A percentile compares a stretch with the other conserved stretches of the same genome.
These are phyloP conservation scores for Suhomyces sp. DNA, from an alignment of 805 yeast species.

Conservation along the genomic window DNA sequence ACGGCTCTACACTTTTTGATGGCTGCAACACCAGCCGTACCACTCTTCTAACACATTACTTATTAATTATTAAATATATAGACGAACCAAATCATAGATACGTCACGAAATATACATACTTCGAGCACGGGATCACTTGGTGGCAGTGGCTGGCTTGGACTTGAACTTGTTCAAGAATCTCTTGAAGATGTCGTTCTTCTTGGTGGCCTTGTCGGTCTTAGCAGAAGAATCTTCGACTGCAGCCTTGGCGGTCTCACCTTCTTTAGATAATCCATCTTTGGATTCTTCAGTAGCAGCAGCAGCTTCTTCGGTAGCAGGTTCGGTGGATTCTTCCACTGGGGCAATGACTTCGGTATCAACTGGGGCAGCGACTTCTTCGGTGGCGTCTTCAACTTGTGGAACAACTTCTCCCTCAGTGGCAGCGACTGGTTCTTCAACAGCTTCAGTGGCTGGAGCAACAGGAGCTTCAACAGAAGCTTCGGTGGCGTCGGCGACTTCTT, in stretches of 20 bases:
- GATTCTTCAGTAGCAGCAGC: conserved; percentile 11
- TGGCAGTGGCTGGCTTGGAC: conserved; percentile 17
- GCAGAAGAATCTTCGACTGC: conserved; percentile 25
- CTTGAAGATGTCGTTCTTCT: conserved; percentile 39
- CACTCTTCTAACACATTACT: conserved; percentile 1
- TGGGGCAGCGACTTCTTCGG: conserved; percentile 10
- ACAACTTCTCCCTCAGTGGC: conserved; percentile 8
- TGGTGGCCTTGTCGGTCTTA: conserved; percentile 33
- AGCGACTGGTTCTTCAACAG: conserved; percentile 6
- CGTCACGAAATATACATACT: no score
- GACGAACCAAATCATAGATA: background rate
- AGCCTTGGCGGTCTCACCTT: conserved; percentile 27
- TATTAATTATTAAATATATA: conserved; percentile 5
- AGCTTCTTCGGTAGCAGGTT: conserved; percentile 8
- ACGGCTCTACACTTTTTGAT: no score
- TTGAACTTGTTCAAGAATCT: conserved; percentile 37
- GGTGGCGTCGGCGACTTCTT: conserved; percentile 7
- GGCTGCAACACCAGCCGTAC: conserved; percentile 3
- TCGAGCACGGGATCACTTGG: no score
- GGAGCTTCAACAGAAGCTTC: conserved; percentile 3
- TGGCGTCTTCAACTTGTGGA: conserved; percentile 8
- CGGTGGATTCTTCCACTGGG: conserved; percentile 3
- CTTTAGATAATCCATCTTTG: conserved; percentile 12
- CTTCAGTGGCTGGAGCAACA: conserved; percentile 7
- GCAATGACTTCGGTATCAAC: conserved; percentile 12